Conservation (phyloP, 164 flowering plant species). For the Sextonia rubra region DNA sequence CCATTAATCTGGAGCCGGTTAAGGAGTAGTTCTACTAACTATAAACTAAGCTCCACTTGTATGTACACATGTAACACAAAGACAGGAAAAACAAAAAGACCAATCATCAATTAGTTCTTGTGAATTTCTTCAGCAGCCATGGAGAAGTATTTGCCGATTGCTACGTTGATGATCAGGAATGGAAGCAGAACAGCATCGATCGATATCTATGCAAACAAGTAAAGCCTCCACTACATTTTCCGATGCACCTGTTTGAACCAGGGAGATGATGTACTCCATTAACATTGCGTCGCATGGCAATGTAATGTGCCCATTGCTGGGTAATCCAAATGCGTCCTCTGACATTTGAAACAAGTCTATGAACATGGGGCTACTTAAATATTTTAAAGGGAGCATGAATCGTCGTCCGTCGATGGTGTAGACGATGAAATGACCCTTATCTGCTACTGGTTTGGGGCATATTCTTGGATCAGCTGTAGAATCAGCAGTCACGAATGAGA, state of each 20-base stretch:
- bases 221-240: constrained; percentile 1
- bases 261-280: constrained; percentile 18
- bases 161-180: not conserved
- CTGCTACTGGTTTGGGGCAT: not conserved
- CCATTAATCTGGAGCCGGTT: too few species aligned
- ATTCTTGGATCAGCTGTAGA: too few species aligned
- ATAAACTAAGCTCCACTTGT: not conserved
- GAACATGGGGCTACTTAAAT: constrained; percentile 17
- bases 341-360: constrained; percentile 28
- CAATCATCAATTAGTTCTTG: not conserved
- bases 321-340: constrained; percentile 25
- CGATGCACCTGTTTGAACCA: constrained; percentile 2
- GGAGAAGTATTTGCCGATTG: not conserved
- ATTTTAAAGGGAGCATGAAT: constrained; percentile 21
- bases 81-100: not conserved
- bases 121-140: not conserved
- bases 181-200: constrained; percentile 6
- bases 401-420: constrained; percentile 12
- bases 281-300: constrained; percentile 20
- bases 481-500: not conserved
- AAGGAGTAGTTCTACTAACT: too few species aligned
- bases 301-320: constrained; percentile 21
- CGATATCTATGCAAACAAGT: constrained; percentile 7
- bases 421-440: constrained; percentile 18
- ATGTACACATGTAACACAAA: not conserved